phyloP scores from a whole-genome alignment of 257 asterid genomes.

The Orobanche coerulescens region DNA sequence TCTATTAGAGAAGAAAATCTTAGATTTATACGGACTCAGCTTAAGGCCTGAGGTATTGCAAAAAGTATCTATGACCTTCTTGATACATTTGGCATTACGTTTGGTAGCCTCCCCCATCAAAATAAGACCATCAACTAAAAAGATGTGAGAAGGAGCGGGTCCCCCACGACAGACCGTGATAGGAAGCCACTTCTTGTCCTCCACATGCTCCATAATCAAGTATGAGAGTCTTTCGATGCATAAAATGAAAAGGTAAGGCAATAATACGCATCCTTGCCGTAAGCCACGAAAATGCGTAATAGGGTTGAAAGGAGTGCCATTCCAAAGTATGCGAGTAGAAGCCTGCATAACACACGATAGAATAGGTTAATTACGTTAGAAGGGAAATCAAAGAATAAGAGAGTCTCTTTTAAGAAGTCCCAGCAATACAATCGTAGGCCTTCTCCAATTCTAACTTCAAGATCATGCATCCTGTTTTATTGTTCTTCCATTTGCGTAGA shows the following conservation, averaged over 20 bases:
- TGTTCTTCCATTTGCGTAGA: too few relatives aligned
- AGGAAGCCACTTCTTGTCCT: neutral
- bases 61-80: neutral
- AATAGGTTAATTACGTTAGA: too few relatives aligned
- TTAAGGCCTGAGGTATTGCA: neutral
- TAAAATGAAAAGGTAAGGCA: neutral
- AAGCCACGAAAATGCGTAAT: neutral
- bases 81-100: neutral
- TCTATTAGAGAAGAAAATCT: neutral
- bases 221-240: neutral
- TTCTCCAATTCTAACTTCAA: too few relatives aligned
- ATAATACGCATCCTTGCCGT: neutral
- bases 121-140: neutral
- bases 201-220: neutral
- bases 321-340: neutral
- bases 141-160: neutral
- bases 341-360: neutral
- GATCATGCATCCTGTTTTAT: too few relatives aligned
- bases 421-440: too few relatives aligned
- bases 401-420: neutral
- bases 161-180: neutral
- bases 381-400: neutral
- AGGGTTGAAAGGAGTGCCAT: neutral
- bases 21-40: neutral
- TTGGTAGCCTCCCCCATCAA: neutral